These are phyloP conservation scores for Apiotrichum domesticum DNA, from an alignment of 1,284 basidiomycete genomes.

Conservation along the genomic window DNA sequence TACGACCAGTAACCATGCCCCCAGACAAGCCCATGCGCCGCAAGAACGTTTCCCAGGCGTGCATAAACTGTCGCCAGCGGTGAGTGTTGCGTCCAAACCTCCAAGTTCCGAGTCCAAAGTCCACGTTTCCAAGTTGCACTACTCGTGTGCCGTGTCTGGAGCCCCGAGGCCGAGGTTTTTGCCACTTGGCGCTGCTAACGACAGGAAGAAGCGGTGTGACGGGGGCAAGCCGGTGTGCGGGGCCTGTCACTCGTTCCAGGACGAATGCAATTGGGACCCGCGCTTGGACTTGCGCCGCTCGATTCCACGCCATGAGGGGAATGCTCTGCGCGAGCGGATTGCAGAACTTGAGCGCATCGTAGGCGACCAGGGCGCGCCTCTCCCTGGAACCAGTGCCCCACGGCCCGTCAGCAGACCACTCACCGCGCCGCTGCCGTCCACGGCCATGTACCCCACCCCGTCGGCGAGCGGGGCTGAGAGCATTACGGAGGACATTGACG, in stretches of 20 bases:
- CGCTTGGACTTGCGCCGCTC: conserved; percentile 26
- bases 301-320: conserved; percentile 23
- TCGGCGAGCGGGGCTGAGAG: too few relatives aligned
- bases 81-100: not conserved
- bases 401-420: too few relatives aligned
- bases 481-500: too few relatives aligned
- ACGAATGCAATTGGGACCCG: conserved; percentile 28
- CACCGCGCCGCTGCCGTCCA: too few relatives aligned
- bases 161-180: too few relatives aligned
- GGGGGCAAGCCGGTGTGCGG: conserved; percentile 32
- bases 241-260: conserved; percentile 23
- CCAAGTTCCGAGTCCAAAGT: not conserved
- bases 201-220: conserved; percentile 36
- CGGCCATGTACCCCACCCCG: too few relatives aligned
- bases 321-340: conserved; percentile 23
- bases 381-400: too few relatives aligned
- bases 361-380: too few relatives aligned
- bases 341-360: conserved; percentile 20
- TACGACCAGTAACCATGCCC: too few relatives aligned
- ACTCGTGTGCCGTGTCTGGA: too few relatives aligned
- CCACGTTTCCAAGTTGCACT: too few relatives aligned
- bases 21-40: too few relatives aligned
- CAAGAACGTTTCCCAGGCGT: conserved; percentile 5
- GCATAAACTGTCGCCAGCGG: conserved; percentile 13
- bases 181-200: not conserved